Evolutionary conservation across 805 yeast genomes (phyloP).

Genomic region (Wickerhamomyces subpelliculosus): DNA sequence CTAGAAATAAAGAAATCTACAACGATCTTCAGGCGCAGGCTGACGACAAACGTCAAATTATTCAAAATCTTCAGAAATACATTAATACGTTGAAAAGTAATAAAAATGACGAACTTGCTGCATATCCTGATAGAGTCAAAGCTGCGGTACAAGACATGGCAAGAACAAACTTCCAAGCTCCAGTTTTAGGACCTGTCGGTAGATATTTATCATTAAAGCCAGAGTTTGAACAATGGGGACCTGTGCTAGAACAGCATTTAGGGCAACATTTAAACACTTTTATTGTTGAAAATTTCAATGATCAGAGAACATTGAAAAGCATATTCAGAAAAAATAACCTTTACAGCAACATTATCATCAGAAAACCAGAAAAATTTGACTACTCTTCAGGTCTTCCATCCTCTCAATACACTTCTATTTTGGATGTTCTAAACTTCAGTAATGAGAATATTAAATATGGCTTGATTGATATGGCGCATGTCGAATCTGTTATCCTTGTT

Average conservation of each 20-base stretch:
- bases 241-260: conserved; percentile 50
- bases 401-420: conserved; percentile 36
- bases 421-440: conserved; percentile 54
- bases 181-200: conserved; percentile 84
- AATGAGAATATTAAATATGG: conserved; percentile 50
- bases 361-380: conserved; percentile 53
- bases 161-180: conserved; percentile 32
- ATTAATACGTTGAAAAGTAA: not conserved
- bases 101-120: conserved; percentile 7
- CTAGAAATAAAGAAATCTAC: conserved; percentile 3
- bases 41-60: conserved; percentile 6
- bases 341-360: conserved; percentile 36
- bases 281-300: conserved; percentile 59
- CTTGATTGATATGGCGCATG: conserved; percentile 52
- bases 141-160: conserved; percentile 8
- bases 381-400: conserved; percentile 40
- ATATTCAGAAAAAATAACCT: conserved; percentile 26
- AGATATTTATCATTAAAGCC: conserved; percentile 46
- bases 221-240: conserved; percentile 49
- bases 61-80: conserved; percentile 1
- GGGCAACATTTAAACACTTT: conserved; percentile 50
- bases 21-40: conserved; percentile 3
- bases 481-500: conserved; percentile 54
- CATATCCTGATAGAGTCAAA: conserved; percentile 1
- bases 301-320: conserved; percentile 37